Evolutionary conservation across 2,329 filamentous ascomycete species (phyloP), one percentile per base, ranked within the genome.

Genomic region (Didymella pinodella): DNA sequence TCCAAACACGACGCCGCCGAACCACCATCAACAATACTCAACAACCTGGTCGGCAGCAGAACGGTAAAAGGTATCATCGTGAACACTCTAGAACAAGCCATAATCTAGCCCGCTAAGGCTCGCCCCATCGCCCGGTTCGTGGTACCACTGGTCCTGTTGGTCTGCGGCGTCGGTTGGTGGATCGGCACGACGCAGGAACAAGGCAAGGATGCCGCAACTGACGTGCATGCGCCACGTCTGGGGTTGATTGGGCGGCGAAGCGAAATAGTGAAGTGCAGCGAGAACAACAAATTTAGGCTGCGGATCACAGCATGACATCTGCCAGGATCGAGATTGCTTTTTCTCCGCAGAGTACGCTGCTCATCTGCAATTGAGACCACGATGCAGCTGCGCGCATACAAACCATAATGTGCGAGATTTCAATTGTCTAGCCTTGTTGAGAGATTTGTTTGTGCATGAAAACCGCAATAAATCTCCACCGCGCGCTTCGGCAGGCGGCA

Each of bases 241-340:
- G 6, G 22, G 7, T 40, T 45, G 48, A 56, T 56, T 60, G 57
- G 57, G 25, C 16, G 11, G 29, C 25, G 48, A 60, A 60, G 57
- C 57, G 57, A 60, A 18, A 60, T 60, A 11, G 57, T 53, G 52
- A 60, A n/a, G 7, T 60, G 57, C 52, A 60, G 51, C 29, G 38
- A 60, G 44, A 60, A 53, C 52, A 48, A 49, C 31, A 56, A 45
- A 60, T 53, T 52, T 48, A 31, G 32, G 36, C 51, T 36, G 55
- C 36, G 40, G 44, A 51, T 51, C 52, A 46, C 50, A 43, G 47
- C 46, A 50, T 40, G 12, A 32, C 31, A 32, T 11, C 32, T 4
- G 26, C 50, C 40, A 11, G 28, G 22, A 49, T 54, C 18, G 56
- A 59, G 32, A 54, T 59, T 50, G 49, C 47, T 50, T 46, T 29